These are phyloP conservation scores for Penicillium longicatenatum DNA, from an alignment of 495 filamentous ascomycete species.

Conservation along the genomic window DNA sequence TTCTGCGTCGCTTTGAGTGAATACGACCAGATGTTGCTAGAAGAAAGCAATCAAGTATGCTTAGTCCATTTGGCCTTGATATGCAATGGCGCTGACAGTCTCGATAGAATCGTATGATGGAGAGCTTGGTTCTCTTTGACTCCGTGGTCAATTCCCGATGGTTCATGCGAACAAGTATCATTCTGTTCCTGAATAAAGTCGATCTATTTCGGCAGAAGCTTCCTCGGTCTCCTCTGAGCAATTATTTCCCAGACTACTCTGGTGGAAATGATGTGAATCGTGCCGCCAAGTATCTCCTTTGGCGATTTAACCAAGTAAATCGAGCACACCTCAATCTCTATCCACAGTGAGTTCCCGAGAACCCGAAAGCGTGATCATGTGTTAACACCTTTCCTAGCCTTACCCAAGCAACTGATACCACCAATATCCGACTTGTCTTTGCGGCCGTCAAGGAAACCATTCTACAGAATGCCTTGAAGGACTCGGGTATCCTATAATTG, in stretches of 20 bases:
- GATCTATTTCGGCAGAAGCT: conserved; percentile 97
- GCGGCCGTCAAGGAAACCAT: conserved; percentile 99
- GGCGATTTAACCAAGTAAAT: conserved; percentile 99
- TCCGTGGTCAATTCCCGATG: conserved; percentile 98
- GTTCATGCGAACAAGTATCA: conserved; percentile 99
- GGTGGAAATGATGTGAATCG: conserved; percentile 97
- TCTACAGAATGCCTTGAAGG: conserved; percentile 94
- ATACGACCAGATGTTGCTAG: conserved; percentile 94
- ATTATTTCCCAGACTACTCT: conserved; percentile 97
- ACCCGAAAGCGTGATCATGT: not conserved
- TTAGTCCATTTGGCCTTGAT: not conserved
- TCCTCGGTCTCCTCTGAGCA: conserved; percentile 80
- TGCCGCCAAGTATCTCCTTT: conserved; percentile 94
- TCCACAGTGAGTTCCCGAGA: conserved; percentile 74
- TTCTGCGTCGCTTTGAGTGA: conserved; percentile 98
- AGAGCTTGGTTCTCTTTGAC: conserved; percentile 95
- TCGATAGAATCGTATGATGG: conserved; percentile 95
- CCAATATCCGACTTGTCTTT: conserved; percentile 96
- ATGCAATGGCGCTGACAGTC: conserved; percentile 7
- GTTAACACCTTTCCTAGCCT: conserved; percentile 55
- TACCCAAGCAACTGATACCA: conserved; percentile 97
- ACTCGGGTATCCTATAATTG: conserved; percentile 85
- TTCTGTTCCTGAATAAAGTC: conserved; percentile 97
- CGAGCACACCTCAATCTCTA: conserved; percentile 94
- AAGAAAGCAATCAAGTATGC: conserved; percentile 90